Evolutionary conservation across 2,329 filamentous ascomycete species (phyloP), one percentile per base, ranked within the genome.

Genomic region (Xenosphaeropsis pyriputrescens): DNA sequence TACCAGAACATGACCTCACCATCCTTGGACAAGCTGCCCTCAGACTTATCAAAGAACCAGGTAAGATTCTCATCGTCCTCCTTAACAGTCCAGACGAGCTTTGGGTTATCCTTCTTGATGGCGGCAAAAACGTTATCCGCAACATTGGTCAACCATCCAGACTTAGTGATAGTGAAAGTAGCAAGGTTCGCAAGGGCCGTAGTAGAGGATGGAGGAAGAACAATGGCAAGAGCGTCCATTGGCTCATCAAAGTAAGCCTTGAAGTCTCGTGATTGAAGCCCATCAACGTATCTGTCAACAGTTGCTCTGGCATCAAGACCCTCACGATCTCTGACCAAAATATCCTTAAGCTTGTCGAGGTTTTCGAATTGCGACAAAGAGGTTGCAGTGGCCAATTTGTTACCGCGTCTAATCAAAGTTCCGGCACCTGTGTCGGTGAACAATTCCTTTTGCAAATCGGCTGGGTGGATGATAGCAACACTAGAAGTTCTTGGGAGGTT

Each of bases 1-100:
- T 93, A 94, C 83, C 89, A 96, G 68, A 96, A 96, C 53, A 96
- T 78, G 30, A 95, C 85, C 53, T 88, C 85, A 41, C 85, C 85
- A 48, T 85, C 77, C 39, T 79, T 76, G 44, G 81, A 85, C 50
- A 95, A 72, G 59, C 85, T 94, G 40, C 91, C 89, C 49, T 95
- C 86, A 8, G 89, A 82, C 69, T 94, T 94, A 61, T 94, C 88
- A 49, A 93, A 93, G 68, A 96, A 95, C 91, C 89, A 96, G 9
- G 85, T 88, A 50, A 96, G 67, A 58, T 96, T 95, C 70, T 96
- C 89, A 51, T 96, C 88, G 48, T 93, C 82, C 53, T 88, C 81
- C 64, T 84, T 89, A 43, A 95, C 89, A n/a, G 86, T 93, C 89
- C 88, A 98, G 45, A 85, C 82, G 46, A 96, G 70, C 62, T 81